Conservation (phyloP, 1,284 basidiomycete genomes). For the Volvariella surrecta region DNA sequence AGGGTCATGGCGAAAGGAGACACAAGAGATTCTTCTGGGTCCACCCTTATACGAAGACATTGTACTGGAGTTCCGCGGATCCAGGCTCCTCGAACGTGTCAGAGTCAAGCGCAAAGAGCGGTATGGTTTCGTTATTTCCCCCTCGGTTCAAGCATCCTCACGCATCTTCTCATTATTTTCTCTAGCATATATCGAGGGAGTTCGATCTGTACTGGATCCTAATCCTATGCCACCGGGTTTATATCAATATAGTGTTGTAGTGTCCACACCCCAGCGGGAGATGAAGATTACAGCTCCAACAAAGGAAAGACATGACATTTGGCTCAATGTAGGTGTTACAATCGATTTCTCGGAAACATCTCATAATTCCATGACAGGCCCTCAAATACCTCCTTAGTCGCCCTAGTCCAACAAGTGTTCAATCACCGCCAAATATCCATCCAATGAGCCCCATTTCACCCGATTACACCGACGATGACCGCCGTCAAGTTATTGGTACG, state of each 20-base stretch:
- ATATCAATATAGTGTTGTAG: slow-evolving; percentile 87
- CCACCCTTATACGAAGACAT: slow-evolving; percentile 95
- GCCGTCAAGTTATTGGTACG: slow-evolving; percentile 33
- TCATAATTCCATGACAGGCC: slow-evolving; percentile 42
- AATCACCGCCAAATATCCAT: slow-evolving; percentile 35
- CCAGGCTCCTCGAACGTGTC: slow-evolving; percentile 82
- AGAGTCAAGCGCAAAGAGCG: slow-evolving; percentile 94
- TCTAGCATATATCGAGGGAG: slow-evolving; percentile 93
- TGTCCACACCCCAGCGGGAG: slow-evolving; percentile 89
- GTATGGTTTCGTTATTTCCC: slow-evolving; percentile 38
- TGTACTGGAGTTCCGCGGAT: slow-evolving; percentile 96
- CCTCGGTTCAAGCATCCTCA: slow-evolving; percentile 8
- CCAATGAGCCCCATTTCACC: slow-evolving; percentile 50
- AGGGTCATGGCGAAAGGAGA: slow-evolving; percentile 83
- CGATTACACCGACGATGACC: slow-evolving; percentile 48
- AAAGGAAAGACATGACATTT: slow-evolving; percentile 93
- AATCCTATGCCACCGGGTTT: slow-evolving; percentile 92
- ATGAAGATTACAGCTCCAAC: slow-evolving; percentile 97
- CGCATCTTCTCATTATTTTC: slow-evolving; percentile 9
- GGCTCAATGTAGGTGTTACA: slow-evolving; percentile 69
- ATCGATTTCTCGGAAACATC: slow-evolving; percentile 2
- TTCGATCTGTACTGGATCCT: slow-evolving; percentile 84
- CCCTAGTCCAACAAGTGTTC: slow-evolving; percentile 37
- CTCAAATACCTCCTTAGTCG: slow-evolving; percentile 77
- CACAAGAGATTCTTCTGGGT: slow-evolving; percentile 99